Conservation (phyloP, 2,329 filamentous ascomycete genomes). For the Apiospora kogelbergensis region DNA sequence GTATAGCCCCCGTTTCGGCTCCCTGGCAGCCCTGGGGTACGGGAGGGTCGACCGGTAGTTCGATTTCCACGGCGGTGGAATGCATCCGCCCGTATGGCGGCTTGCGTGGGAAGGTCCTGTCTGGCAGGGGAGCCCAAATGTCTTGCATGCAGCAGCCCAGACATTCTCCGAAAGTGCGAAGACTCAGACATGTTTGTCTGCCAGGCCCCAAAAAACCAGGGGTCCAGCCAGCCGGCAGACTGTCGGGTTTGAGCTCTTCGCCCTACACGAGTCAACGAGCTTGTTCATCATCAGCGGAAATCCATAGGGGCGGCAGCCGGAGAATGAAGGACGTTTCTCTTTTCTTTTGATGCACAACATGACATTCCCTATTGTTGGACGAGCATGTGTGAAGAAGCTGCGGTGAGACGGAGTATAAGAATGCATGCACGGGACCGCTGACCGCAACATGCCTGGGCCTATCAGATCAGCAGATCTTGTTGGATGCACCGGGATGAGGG, state of each 20-base stretch:
- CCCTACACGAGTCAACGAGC: not conserved
- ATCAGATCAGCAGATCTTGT: not conserved
- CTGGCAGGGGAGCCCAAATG: not conserved
- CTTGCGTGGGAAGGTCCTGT: no score
- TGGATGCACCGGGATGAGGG: not conserved
- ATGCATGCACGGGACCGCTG: not conserved
- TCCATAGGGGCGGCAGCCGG: not conserved
- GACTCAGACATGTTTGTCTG: not conserved
- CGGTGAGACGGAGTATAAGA: slow-evolving; percentile 1
- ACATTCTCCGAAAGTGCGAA: not conserved
- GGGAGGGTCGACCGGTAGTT: not conserved
- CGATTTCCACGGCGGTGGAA: not conserved
- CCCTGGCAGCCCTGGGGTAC: not conserved
- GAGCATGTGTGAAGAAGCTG: not conserved
- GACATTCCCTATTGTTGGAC: not conserved
- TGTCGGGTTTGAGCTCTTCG: not conserved
- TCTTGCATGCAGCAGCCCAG: not conserved
- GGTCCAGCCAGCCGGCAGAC: not conserved
- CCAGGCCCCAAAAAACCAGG: not conserved
- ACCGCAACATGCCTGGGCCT: not conserved
- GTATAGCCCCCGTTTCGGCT: no score
- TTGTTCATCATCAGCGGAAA: no score
- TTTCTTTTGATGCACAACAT: not conserved
- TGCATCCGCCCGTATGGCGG: not conserved
- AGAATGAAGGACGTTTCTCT: not conserved